Evolutionary conservation across 345 rosid species (phyloP).

Genomic region (Melaleuca quinquenervia): DNA sequence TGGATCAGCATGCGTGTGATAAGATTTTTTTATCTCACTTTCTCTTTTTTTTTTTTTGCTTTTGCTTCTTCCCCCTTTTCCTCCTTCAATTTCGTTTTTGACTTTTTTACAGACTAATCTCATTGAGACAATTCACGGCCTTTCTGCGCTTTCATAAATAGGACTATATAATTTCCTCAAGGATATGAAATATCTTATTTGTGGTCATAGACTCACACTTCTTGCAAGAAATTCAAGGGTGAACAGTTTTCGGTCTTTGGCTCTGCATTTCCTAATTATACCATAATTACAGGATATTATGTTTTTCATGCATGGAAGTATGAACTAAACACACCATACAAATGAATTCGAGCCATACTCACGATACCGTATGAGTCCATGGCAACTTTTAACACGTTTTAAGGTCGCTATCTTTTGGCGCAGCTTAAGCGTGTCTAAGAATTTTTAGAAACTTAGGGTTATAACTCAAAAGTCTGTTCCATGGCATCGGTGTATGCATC

Average conservation of each 20-base stretch:
- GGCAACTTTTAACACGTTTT: not conserved
- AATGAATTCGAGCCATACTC: not conserved
- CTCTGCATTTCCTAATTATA: not conserved
- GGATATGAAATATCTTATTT: not conserved
- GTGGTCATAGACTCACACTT: not conserved
- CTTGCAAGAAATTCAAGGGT: not conserved
- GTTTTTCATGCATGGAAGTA: not conserved
- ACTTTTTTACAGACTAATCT: not conserved
- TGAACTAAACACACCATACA: not conserved
- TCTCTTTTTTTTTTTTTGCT: not conserved
- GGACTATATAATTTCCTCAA: not conserved
- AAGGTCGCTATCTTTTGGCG: not conserved
- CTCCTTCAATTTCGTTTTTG: not conserved
- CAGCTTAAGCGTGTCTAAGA: not conserved
- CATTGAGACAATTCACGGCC: not conserved
- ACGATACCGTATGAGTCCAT: not conserved
- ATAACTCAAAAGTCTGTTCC: not conserved
- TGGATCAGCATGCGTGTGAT: not conserved
- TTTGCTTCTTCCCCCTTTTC: not conserved
- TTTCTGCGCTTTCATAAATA: not conserved
- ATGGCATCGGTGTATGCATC: not conserved
- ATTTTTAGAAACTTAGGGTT: not conserved
- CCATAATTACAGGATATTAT: not conserved
- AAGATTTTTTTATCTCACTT: not conserved
- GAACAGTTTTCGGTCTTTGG: not conserved